Evolutionary conservation across 306 rosid genomes (phyloP), one percentile per base, ranked within the genome.

Genomic region (Cyclanthera cordifolia): DNA sequence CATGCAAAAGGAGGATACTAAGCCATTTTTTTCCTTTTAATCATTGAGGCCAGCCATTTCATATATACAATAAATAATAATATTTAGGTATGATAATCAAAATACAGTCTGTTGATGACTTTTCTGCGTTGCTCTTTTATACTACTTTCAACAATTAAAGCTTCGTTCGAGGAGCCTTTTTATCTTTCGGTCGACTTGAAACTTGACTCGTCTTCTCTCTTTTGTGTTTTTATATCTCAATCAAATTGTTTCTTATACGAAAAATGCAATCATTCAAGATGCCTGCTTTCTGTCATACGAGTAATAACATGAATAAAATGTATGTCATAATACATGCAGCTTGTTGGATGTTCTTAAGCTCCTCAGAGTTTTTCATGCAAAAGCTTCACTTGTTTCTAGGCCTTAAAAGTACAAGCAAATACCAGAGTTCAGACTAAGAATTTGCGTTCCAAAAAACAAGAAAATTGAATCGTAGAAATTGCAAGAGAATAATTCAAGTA

Each of bases 401-500:
- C 13, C 21, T 34, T 9, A 10, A 27, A 41, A 20, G 11, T 19
- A 63, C 50, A 19, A n/a, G 25, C 47, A 59, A 32, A 59, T 59
- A 59, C 28, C 28, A 61, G 30, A 21, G 30, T 21, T 23, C 37
- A 65, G 6, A 8, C 45, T 45, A 23, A 45, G 53, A 45, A 23
- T 37, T 23, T 65, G 8, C 1, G 21, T 43, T 65, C 70, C 53
- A 23, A 65, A 65, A 43, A 65, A 37, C 28, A 12, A 45, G 70
- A 41, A 23, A 43, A 0, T 43, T 43, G 53, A 64, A 64, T 20
- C 53, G 5, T 43, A 5, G 12, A 37, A 37, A 37, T 37, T 37
- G 43, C 53, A 65, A 65, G 53, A 45, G 39, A 63, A 28, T 71
- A 27, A 70, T 32, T 20, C 16, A 25, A 3, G n/a, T 79, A 85